Percentiles rank a stretch among this genome's conserved stretches.
These are phyloP conservation scores for Vanrija humicola DNA, from an alignment of 1,284 basidiomycete genomes.

Conservation along the genomic window DNA sequence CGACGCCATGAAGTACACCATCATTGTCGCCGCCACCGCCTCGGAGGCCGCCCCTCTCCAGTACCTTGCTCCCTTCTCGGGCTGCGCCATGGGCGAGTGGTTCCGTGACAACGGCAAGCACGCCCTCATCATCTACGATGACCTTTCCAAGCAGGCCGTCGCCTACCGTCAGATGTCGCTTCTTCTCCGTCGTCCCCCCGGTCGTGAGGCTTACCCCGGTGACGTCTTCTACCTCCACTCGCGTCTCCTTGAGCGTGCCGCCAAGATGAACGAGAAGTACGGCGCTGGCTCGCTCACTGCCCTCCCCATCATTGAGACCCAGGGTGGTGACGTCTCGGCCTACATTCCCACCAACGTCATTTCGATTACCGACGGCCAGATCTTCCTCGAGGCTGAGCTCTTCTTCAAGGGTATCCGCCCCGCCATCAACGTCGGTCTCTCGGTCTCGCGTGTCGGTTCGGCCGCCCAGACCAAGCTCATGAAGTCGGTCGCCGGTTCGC, in stretches of 20 bases:
- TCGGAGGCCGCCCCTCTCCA: constrained; percentile 98
- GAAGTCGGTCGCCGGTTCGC: constrained; percentile 99
- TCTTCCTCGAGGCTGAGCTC: constrained; percentile 98
- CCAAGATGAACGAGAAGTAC: constrained; percentile 98
- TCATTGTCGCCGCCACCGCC: constrained; percentile 97
- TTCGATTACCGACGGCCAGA: constrained; percentile 97
- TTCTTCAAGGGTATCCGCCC: constrained; percentile 99
- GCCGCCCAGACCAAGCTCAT: constrained; percentile 99
- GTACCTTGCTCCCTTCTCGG: constrained; percentile 99
- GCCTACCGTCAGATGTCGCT: constrained; percentile 99
- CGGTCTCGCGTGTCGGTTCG: constrained; percentile 98
- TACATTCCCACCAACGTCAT: constrained; percentile 85
- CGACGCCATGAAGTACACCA: constrained; percentile 98
- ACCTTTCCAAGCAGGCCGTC: constrained; percentile 99
- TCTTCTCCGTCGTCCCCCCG: constrained; percentile 97
- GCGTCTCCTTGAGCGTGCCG: constrained; percentile 98
- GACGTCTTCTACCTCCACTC: constrained; percentile 99
- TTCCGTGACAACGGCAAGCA: constrained; percentile 99
- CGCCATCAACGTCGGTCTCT: constrained; percentile 99
- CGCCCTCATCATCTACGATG: constrained; percentile 97
- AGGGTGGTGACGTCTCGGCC: constrained; percentile 99
- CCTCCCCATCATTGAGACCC: constrained; percentile 98
- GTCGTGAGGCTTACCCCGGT: constrained; percentile 99
- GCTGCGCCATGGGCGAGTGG: constrained; percentile 99
- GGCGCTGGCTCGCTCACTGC: constrained; percentile 98